Conservation (phyloP, 2,329 filamentous ascomycete genomes). For the Chaetomium globosum region DNA sequence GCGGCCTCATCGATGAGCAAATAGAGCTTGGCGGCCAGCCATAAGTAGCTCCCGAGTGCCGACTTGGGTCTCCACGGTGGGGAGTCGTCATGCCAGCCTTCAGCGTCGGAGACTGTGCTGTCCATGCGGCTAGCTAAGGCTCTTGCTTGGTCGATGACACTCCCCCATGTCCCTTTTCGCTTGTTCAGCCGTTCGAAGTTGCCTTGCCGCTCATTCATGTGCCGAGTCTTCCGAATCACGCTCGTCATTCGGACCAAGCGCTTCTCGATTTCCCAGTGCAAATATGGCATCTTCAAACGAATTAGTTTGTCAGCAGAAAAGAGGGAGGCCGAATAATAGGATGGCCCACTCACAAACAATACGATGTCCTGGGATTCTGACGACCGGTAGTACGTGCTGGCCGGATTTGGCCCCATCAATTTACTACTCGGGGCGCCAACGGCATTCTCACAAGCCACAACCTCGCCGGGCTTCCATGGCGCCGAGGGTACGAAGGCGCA, state of each 20-base stretch:
- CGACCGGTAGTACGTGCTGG: constrained; percentile 22
- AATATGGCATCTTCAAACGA: constrained; percentile 27
- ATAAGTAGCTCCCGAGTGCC: constrained; percentile 31
- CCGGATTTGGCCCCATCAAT: too few species aligned
- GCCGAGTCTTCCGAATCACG: constrained; percentile 30
- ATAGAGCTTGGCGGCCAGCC: constrained; percentile 33
- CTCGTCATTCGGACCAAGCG: constrained; percentile 34
- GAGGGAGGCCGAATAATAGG: not conserved
- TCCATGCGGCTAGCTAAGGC: constrained; percentile 26
- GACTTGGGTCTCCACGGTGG: constrained; percentile 32
- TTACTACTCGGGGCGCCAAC: not conserved
- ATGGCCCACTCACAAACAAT: constrained; percentile 28
- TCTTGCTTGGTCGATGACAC: constrained; percentile 30
- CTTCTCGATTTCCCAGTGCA: constrained; percentile 37
- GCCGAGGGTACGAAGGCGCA: constrained; percentile 32
- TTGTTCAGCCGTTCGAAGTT: constrained; percentile 31
- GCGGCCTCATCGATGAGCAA: constrained; percentile 36
- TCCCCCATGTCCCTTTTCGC: constrained; percentile 33
- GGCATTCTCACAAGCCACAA: not conserved
- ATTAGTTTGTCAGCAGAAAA: not conserved
- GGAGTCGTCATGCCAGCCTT: constrained; percentile 24
- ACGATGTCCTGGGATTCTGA: constrained; percentile 29
- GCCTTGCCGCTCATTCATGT: constrained; percentile 27
- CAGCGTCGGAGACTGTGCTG: constrained; percentile 26
- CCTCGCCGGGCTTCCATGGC: constrained; percentile 10